Base-by-base conservation (phyloP, 768 basidiomycete genomes). In the Leccinum rimulosum region DNA sequence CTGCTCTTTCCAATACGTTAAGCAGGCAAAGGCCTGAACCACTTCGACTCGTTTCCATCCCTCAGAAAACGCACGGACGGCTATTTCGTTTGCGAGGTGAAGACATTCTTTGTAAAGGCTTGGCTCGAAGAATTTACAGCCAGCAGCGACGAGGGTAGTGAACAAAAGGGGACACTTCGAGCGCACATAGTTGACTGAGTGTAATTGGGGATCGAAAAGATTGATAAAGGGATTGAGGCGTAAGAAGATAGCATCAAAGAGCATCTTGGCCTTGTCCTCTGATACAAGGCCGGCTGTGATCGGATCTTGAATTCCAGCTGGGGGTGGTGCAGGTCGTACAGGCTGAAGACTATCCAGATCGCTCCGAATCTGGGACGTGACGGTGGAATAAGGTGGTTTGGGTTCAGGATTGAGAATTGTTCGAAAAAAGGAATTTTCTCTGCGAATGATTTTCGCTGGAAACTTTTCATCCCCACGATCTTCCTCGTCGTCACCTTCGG, bases 191-290 rank as follows among this genome's bases (percentile, higher is more conserved):
- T 78, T 67, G 52, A 87, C 80, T 0, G 93, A 87, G 71, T 96
- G 94, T 36, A 95, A 76, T n/a, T 83, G 77, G 38, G 93, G 90
- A 75, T 95, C 93, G 69, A 95, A 93, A 33, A 95, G 79, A 69
- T 89, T 91, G 74, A 94, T 86, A 72, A 94, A 93, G 12, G 93
- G 91, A 70, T 95, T 95, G 54, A 95, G 81, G 59, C 91, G 89
- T 56, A 90, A 69, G 75, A 89, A 93, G 69, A 94, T 81, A 61
- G 84, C 76, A 70, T 93, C 90, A 62, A 93, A 92, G 49, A 93
- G 77, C 51, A 84, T 79, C 66, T 82, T 81, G 49, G 89, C 90
- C 58, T 88, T 85, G 40, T 80, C 79, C 65, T 91, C 89, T 54
- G 80, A 80, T 62, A 94, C 76, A 63, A 91, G 79, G 36, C 87